These are phyloP conservation scores for Botrytis elliptica DNA, from an alignment of 2,329 filamentous ascomycete species.

Conservation along the genomic window DNA sequence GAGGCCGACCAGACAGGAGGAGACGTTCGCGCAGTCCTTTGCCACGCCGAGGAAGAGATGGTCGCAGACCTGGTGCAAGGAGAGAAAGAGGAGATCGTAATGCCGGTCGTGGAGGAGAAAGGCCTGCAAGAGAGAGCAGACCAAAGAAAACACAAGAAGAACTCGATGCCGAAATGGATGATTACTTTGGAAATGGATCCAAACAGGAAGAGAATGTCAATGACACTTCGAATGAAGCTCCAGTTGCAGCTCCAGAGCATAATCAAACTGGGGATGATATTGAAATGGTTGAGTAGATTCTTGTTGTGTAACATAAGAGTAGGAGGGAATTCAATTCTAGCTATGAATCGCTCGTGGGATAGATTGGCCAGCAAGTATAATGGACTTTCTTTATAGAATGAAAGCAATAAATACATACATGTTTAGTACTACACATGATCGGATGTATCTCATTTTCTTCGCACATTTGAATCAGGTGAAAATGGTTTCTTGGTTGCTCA, in stretches of 20 bases:
- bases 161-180: conserved; percentile 93
- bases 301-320: neutral
- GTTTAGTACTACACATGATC: neutral
- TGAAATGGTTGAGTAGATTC: conserved; percentile 58
- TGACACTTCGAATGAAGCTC: conserved; percentile 36
- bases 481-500: neutral
- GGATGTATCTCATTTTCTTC: neutral
- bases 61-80: conserved; percentile 51
- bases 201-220: conserved; percentile 40
- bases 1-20: conserved; percentile 2
- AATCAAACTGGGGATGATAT: conserved; percentile 53
- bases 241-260: conserved; percentile 35
- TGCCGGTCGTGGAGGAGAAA: conserved; percentile 44
- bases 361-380: neutral
- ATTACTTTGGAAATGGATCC: conserved; percentile 68
- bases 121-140: conserved; percentile 49
- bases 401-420: neutral
- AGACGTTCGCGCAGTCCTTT: conserved; percentile 60
- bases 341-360: neutral
- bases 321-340: neutral
- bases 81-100: conserved; percentile 42
- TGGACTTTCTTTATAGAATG: neutral
- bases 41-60: conserved; percentile 50
- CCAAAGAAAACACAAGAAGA: conserved; percentile 87
- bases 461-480: neutral